Conservation (phyloP, 192 early-diverging fungal genomes). For the Linderina pennispora region DNA sequence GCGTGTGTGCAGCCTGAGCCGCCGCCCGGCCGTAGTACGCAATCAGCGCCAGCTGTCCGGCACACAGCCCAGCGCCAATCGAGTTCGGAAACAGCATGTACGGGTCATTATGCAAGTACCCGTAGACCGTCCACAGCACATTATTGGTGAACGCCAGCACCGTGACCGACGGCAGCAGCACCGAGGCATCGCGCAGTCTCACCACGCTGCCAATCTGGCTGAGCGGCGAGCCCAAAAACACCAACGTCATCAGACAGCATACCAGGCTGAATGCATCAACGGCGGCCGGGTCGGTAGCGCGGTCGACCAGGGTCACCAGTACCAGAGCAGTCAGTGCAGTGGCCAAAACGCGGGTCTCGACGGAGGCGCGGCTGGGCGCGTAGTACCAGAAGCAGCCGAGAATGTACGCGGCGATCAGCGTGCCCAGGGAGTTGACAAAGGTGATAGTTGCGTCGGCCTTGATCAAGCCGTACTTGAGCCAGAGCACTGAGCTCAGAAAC, state of each 20-base stretch:
- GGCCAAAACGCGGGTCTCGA: constrained; percentile 11
- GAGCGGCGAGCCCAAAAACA: constrained; percentile 32
- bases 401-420: constrained; percentile 17
- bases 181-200: constrained; percentile 15
- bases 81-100: constrained; percentile 35
- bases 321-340: background rate
- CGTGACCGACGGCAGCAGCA: constrained; percentile 30
- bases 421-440: constrained; percentile 16
- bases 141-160: constrained; percentile 28
- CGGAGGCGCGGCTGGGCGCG: background rate
- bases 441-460: constrained; percentile 11
- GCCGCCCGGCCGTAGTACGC: constrained; percentile 25
- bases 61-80: constrained; percentile 24
- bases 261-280: constrained; percentile 11
- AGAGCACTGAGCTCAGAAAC: constrained; percentile 29
- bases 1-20: too few species aligned
- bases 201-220: constrained; percentile 29
- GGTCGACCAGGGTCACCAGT: constrained; percentile 14
- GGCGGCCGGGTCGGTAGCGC: constrained; percentile 2
- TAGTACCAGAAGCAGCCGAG: constrained; percentile 27
- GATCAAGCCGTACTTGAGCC: constrained; percentile 39
- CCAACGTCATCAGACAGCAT: constrained; percentile 27
- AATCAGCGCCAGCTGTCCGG: constrained; percentile 27
- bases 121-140: constrained; percentile 29
- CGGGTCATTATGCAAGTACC: constrained; percentile 17